phyloP scores from a whole-genome alignment of 257 asterid genomes.

The Eustoma russellianum region DNA sequence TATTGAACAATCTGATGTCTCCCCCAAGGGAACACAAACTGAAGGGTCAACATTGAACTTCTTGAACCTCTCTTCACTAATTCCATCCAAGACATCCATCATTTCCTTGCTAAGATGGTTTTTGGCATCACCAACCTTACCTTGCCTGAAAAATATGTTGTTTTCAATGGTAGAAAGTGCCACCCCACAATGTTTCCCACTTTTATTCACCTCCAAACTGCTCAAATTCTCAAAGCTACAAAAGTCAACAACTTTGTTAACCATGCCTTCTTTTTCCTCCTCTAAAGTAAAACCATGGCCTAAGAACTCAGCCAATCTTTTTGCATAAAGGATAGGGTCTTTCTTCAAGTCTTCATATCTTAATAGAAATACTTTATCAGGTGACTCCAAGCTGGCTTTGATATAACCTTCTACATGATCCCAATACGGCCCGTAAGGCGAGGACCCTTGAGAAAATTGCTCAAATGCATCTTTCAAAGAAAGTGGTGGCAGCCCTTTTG shows the following conservation, averaged over 20 bases:
- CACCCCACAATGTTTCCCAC: constrained; percentile 9
- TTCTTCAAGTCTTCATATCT: constrained; percentile 20
- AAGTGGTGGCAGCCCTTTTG: constrained; percentile 14
- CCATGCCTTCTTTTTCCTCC: constrained; percentile 10
- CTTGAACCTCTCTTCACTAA: constrained; percentile 13
- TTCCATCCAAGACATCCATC: constrained; percentile 15
- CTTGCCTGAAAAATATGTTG: constrained; percentile 18
- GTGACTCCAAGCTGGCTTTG: constrained; percentile 21
- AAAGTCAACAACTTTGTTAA: constrained; percentile 10
- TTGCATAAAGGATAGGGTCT: constrained; percentile 12
- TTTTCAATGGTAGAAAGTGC: constrained; percentile 4
- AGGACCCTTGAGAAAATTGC: constrained; percentile 23
- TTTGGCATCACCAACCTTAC: constrained; percentile 20
- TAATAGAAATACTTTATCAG: constrained; percentile 7
- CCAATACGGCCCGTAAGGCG: constrained; percentile 37
- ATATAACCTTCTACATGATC: constrained; percentile 41
- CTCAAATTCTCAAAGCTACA: constrained; percentile 25
- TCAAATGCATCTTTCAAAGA: constrained; percentile 25
- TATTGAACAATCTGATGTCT: too few relatives aligned
- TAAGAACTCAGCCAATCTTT: constrained; percentile 14
- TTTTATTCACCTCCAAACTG: constrained; percentile 18
- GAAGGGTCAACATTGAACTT: not conserved
- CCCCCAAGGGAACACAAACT: too few relatives aligned
- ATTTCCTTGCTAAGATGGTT: constrained; percentile 20
- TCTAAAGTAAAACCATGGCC: constrained; percentile 10